A percentile compares a stretch with the other conserved stretches of the same genome.
phyloP scores from a whole-genome alignment of 768 basidiomycete species.

The Phylloporus arenicola region DNA sequence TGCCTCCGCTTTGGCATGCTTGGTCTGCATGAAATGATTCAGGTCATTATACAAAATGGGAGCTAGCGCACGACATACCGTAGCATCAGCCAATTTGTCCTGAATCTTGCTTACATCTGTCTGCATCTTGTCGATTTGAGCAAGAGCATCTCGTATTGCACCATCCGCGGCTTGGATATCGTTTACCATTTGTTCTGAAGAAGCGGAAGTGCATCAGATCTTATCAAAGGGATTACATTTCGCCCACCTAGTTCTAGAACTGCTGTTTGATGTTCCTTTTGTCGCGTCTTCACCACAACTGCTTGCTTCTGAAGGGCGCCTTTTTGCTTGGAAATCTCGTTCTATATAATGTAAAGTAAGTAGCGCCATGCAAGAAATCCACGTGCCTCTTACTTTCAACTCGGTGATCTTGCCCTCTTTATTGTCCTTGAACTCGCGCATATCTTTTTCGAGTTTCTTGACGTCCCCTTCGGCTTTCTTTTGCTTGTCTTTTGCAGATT shows the following conservation, averaged over 20 bases:
- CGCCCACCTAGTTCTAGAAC: slow-evolving; percentile 78
- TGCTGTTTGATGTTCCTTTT: slow-evolving; percentile 87
- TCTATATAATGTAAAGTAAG: slow-evolving; percentile 29
- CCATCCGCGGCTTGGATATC: slow-evolving; percentile 25
- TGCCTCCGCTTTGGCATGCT: slow-evolving; percentile 59
- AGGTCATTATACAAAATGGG: neutral
- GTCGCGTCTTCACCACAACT: slow-evolving; percentile 74
- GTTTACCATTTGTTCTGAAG: slow-evolving; percentile 26
- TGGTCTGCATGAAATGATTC: slow-evolving; percentile 33
- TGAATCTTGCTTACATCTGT: slow-evolving; percentile 60
- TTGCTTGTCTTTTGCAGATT: slow-evolving; percentile 70
- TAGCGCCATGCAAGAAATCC: neutral
- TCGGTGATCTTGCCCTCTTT: slow-evolving; percentile 96
- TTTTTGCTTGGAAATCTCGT: slow-evolving; percentile 77
- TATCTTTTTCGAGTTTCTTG: slow-evolving; percentile 89
- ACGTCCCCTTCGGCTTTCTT: slow-evolving; percentile 69
- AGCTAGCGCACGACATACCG: slow-evolving; percentile 12
- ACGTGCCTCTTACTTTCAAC: slow-evolving; percentile 59
- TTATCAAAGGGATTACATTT: neutral
- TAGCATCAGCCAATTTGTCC: slow-evolving; percentile 36
- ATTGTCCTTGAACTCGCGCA: slow-evolving; percentile 98
- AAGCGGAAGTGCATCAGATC: neutral
- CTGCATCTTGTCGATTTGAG: slow-evolving; percentile 48
- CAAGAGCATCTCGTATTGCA: slow-evolving; percentile 28
- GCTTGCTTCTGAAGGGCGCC: slow-evolving; percentile 74